Percentiles rank a stretch among this genome's conserved stretches.
Evolutionary conservation across 352 stramenopile genomes (phyloP).

Genomic region (Pythium plurisporium): DNA sequence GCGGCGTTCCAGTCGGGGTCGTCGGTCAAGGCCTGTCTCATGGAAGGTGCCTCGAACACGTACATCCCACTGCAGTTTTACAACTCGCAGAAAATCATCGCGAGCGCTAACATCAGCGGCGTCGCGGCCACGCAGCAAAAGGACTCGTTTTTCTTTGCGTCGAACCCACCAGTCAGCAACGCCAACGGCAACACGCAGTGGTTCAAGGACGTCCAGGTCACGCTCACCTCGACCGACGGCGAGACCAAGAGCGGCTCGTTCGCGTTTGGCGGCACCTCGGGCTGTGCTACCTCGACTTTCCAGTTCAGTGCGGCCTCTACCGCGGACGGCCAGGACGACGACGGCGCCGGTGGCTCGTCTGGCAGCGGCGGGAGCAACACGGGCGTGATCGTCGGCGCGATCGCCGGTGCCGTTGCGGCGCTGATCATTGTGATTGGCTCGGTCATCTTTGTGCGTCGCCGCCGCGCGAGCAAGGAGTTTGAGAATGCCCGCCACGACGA

Average conservation of each 20-base stretch:
- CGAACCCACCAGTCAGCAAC: constrained; percentile 40
- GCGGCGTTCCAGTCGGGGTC: constrained; percentile 52
- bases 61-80: constrained; percentile 84
- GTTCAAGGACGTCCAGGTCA: constrained; percentile 62
- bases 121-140: constrained; percentile 42
- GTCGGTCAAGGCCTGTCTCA: constrained; percentile 68
- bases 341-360: not conserved
- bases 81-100: constrained; percentile 74
- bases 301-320: constrained; percentile 69
- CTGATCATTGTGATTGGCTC: constrained; percentile 66
- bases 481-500: constrained; percentile 31
- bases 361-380: constrained; percentile 16
- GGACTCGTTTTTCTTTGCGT: constrained; percentile 58
- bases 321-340: constrained; percentile 32
- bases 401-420: constrained; percentile 35
- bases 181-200: constrained; percentile 35
- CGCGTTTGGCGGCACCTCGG: constrained; percentile 44
- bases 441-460: constrained; percentile 62
- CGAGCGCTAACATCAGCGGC: constrained; percentile 50
- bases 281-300: constrained; percentile 55
- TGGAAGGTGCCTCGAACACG: constrained; percentile 71
- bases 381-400: constrained; percentile 31
- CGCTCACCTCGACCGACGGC: constrained; percentile 46
- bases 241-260: constrained; percentile 57
- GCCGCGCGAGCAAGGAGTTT: constrained; percentile 30